Conservation (phyloP, 257 asterid species). For the Misopates orontium region DNA sequence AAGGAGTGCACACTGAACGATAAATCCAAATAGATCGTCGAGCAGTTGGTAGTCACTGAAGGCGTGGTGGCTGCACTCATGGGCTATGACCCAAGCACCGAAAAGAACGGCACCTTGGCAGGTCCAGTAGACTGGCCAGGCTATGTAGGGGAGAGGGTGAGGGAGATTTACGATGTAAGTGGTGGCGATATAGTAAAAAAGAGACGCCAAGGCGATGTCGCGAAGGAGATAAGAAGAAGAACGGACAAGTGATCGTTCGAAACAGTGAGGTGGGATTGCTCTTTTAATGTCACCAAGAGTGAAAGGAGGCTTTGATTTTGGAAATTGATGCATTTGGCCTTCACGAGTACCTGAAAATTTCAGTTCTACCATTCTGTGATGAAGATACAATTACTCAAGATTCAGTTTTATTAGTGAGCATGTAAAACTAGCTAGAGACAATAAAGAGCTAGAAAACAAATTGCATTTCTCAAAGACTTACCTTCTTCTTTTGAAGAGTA, state of each 20-base stretch:
- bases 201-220: slow-evolving; percentile 41
- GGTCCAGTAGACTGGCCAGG: slow-evolving; percentile 61
- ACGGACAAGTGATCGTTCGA: slow-evolving; percentile 46
- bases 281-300: slow-evolving; percentile 59
- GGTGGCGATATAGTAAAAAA: slow-evolving; percentile 50
- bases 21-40: slow-evolving; percentile 57
- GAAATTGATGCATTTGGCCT: slow-evolving; percentile 46
- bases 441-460: too few species aligned
- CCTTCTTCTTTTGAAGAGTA: too few species aligned
- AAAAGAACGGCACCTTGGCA: slow-evolving; percentile 43
- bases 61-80: too few species aligned
- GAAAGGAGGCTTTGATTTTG: slow-evolving; percentile 55
- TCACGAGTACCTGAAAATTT: slow-evolving; percentile 26
- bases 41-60: background rate
- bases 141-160: slow-evolving; percentile 34
- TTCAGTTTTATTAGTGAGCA: too few species aligned
- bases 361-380: too few species aligned
- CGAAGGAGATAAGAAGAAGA: slow-evolving; percentile 49
- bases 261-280: slow-evolving; percentile 72
- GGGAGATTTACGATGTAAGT: slow-evolving; percentile 47
- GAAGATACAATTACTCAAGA: too few species aligned
- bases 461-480: too few species aligned
- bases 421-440: too few species aligned
- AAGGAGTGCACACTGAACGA: slow-evolving; percentile 62
- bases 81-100: too few species aligned